Base-by-base conservation (phyloP, 2,329 filamentous ascomycete genomes). In the Colletotrichum truncatum region DNA sequence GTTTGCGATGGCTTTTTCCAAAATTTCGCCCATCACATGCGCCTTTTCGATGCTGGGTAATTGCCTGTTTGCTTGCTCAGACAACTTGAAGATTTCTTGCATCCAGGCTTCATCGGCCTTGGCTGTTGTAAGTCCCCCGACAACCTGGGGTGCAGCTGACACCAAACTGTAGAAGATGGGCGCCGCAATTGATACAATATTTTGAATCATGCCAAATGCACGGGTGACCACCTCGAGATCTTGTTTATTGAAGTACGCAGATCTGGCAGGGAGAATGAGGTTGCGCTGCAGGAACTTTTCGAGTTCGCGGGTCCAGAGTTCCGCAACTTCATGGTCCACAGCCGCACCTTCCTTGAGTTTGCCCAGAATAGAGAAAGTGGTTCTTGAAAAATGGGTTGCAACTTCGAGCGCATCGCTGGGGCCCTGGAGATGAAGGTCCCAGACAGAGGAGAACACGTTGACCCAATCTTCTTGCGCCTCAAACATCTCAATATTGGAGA, bases 341-440 rank as follows among this genome's bases (percentile, higher is more conserved):
- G 59, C 59, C 25, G 69, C 67, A 18, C 68, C 68, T 1, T 72
- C 73, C 11, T 78, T 76, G 5, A 86, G 62, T 53, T 76, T 81
- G 12, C 76, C 77, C 1, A 87, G 69, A 26, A 87, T 74, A 7
- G 72, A 72, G 45, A 77, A 77, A 60, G 65, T 74, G 1, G 79
- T 73, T 0, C 73, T 70, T 43, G 85, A 85, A 6, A 87, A 73
- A 52, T 82, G 75, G 2, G 73, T 77, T 3, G 85, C 84, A 25
- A 87, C 82, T 38, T 86, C 82, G 7, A 79, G 65, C 3, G 76
- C 76, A 69, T 88, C 86, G 25, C 78, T 76, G 4, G 74, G 74
- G 16, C 78, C 81, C 64, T 85, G 84, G n/a, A 85, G 75, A 68
- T 85, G 86, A 6, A 89, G 76, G 18, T 83, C 78, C 87, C 86